phyloP scores from a whole-genome alignment of 345 rosid genomes.

The Hibiscus tridactylites region DNA sequence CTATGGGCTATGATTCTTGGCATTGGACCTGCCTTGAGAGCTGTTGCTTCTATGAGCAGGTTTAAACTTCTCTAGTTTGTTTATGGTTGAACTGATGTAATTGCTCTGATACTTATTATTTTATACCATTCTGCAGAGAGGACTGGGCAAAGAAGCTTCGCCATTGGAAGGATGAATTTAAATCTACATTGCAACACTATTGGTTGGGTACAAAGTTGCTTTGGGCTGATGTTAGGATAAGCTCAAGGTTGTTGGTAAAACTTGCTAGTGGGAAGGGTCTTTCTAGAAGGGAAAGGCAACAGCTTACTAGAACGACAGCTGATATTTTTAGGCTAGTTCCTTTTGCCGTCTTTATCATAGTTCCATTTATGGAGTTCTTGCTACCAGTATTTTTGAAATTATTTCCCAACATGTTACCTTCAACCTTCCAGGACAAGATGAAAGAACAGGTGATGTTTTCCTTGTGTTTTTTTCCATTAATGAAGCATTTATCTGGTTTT shows the following conservation, averaged over 20 bases:
- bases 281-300: constrained; percentile 82
- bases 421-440: constrained; percentile 98
- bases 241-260: constrained; percentile 78
- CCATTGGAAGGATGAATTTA: constrained; percentile 88
- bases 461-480: background rate
- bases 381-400: constrained; percentile 80
- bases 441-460: constrained; percentile 70
- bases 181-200: constrained; percentile 82
- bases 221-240: constrained; percentile 85
- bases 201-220: constrained; percentile 89
- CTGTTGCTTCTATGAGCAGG: constrained; percentile 96
- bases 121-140: constrained; percentile 44
- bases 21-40: constrained; percentile 89
- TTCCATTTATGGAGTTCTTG: constrained; percentile 97
- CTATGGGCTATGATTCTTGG: constrained; percentile 59
- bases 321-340: constrained; percentile 85
- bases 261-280: constrained; percentile 87
- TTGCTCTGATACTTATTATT: constrained; percentile 10
- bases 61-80: constrained; percentile 20
- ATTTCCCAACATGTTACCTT: constrained; percentile 95
- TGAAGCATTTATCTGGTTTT: background rate
- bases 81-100: constrained; percentile 10
- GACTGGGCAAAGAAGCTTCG: constrained; percentile 87
- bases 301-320: constrained; percentile 73
- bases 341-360: constrained; percentile 78